Base-by-base conservation (phyloP, 1,284 basidiomycete species). In the Ganoderma multipileum region DNA sequence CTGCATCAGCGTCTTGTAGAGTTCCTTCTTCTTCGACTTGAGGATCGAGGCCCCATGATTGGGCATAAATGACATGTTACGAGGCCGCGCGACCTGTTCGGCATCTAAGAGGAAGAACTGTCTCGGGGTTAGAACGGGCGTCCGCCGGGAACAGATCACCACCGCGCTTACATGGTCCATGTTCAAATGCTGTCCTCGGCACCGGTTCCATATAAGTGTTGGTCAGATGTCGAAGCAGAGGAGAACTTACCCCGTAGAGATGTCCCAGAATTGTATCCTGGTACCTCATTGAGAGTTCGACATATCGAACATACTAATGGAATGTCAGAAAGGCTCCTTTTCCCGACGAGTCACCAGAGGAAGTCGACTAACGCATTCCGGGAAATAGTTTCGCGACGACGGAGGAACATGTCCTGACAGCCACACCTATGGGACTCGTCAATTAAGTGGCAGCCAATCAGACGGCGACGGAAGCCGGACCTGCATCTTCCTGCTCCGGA, bases 251-350 rank as follows among this genome's bases (percentile, higher is more conserved):
- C 71, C 96, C 96, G 74, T 88, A 98, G 47, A 97, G 83, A 81
- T 97, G 95, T 0, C 95, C 95, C 33, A 98, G 84, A 71, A 98
- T 93, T 8, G 94, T 96, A 79, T 97, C 95, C 79, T 97, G 95
- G 81, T 89, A 97, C 66, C 93, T 83, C 69, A 97, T 82, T 23
- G 92, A 86, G 66, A 97, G 81, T 77, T 97, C 94, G 30, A 90
- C 90, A 78, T 97, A 98, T 62, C 92, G 88, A 69, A 91, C 85
- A 79, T 93, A 91, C 92, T 95, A 77, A 58, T 65, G 60, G 60
- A 70, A 72, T 42, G 69, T 68, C 67, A 72, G 70, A 61, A 26
- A 55, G 62, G 57, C 62, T 54, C 52, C 36, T 58, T 52, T 14
- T 47, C 39, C 55, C 28, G 64, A 63, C 68, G 61, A 71, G 61